Percentiles rank a stretch among this genome's conserved stretches.
Evolutionary conservation across 192 early-diverging fungal species (phyloP).

Genomic region (Backusella westeae): DNA sequence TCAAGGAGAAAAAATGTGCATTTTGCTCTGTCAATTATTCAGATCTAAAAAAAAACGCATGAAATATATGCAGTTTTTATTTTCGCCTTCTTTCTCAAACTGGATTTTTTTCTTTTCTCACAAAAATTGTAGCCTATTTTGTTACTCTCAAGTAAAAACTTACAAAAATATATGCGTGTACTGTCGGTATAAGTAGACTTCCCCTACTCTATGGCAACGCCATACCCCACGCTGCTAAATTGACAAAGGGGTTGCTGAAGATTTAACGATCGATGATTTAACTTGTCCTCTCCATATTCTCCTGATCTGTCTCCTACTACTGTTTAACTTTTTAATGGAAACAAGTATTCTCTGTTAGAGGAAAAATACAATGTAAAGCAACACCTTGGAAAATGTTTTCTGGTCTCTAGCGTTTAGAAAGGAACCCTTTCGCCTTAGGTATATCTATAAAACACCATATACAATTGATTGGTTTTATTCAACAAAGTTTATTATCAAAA

Average conservation of each 20-base stretch:
- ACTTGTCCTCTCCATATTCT: not conserved
- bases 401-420: too few relatives aligned
- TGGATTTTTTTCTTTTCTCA: too few relatives aligned
- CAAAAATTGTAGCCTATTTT: not conserved
- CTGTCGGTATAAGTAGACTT: not conserved
- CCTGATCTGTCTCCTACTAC: not conserved
- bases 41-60: too few relatives aligned
- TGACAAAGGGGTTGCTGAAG: not conserved
- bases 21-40: not conserved
- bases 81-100: too few relatives aligned
- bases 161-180: not conserved
- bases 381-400: not conserved
- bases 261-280: too few relatives aligned
- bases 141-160: not conserved
- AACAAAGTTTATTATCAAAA: not conserved
- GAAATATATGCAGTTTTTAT: too few relatives aligned
- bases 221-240: not conserved
- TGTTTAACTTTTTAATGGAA: not conserved
- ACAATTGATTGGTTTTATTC: not conserved
- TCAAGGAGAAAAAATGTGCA: not conserved
- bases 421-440: too few relatives aligned
- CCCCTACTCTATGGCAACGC: not conserved
- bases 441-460: not conserved
- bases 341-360: not conserved
- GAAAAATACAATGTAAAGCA: not conserved